phyloP scores from a whole-genome alignment of 495 filamentous ascomycete species.

The Cercophora sp. region DNA sequence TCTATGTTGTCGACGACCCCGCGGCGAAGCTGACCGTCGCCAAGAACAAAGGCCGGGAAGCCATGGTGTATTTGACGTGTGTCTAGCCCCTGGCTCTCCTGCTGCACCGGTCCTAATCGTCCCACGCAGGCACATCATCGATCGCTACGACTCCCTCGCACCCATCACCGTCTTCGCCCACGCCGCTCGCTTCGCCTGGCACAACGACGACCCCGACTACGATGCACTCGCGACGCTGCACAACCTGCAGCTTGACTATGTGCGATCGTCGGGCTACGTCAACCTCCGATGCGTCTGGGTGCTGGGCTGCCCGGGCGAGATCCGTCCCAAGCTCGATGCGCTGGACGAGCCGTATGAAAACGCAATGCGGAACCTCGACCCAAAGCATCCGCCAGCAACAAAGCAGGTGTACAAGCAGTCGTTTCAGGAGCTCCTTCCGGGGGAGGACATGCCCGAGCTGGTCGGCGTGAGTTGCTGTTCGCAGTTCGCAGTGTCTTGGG shows the following conservation, averaged over 20 bases:
- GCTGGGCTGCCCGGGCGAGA: conserved; percentile 58
- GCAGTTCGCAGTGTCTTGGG: conserved; percentile 62
- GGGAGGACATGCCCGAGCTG: conserved; percentile 34
- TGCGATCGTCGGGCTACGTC: conserved; percentile 55
- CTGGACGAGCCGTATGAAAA: not conserved
- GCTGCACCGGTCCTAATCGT: conserved; percentile 19
- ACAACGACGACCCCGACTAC: conserved; percentile 55
- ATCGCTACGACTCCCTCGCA: conserved; percentile 59
- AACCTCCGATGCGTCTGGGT: conserved; percentile 64
- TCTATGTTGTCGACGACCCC: conserved; percentile 50
- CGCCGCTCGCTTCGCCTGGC: conserved; percentile 60
- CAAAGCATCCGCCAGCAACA: not conserved
- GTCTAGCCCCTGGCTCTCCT: conserved; percentile 40
- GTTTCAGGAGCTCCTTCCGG: conserved; percentile 55
- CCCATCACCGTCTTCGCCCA: conserved; percentile 60
- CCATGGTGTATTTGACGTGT: conserved; percentile 58
- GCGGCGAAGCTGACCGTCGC: conserved; percentile 40
- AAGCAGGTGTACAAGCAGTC: conserved; percentile 42
- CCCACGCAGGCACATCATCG: conserved; percentile 56
- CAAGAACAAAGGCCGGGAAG: conserved; percentile 58
- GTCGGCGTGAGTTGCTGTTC: conserved; percentile 62
- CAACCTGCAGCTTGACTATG: conserved; percentile 52
- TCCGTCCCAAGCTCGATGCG: conserved; percentile 38
- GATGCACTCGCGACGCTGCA: conserved; percentile 45
- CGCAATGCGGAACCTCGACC: not conserved